Evolutionary conservation across 306 rosid genomes (phyloP).

Genomic region (Inga oerstediana): DNA sequence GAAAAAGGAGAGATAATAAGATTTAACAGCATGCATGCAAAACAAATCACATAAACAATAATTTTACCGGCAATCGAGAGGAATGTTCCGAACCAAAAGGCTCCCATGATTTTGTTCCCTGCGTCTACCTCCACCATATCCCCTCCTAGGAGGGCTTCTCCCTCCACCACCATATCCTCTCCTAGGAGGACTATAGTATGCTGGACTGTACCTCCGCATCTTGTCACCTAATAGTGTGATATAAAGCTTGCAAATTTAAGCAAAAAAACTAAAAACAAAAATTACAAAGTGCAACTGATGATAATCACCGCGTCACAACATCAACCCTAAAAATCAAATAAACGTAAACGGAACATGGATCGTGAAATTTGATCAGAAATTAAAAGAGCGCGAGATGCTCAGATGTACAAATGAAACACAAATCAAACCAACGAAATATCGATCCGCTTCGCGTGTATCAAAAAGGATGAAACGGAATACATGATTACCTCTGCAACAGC

Average conservation of each 20-base stretch:
- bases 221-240: constrained; percentile 25
- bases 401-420: not conserved
- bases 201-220: constrained; percentile 96
- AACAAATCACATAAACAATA: not conserved
- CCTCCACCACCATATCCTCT: constrained; percentile 88
- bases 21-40: not conserved
- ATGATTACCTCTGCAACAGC: not conserved
- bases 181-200: constrained; percentile 90
- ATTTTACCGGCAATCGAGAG: constrained; percentile 73
- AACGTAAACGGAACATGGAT: not conserved
- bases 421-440: not conserved
- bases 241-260: not conserved
- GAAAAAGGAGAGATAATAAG: not conserved
- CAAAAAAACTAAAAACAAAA: not conserved
- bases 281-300: not conserved
- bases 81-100: constrained; percentile 95
- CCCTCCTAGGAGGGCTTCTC: constrained; percentile 50
- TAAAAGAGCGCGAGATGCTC: no score
- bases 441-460: not conserved
- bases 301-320: not conserved
- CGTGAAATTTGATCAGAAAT: not conserved
- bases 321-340: not conserved
- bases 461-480: not conserved
- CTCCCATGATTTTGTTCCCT: constrained; percentile 77
- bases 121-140: constrained; percentile 70